Base-by-base conservation (phyloP, 1,284 basidiomycete species). In the Ustanciosporium gigantosporum region DNA sequence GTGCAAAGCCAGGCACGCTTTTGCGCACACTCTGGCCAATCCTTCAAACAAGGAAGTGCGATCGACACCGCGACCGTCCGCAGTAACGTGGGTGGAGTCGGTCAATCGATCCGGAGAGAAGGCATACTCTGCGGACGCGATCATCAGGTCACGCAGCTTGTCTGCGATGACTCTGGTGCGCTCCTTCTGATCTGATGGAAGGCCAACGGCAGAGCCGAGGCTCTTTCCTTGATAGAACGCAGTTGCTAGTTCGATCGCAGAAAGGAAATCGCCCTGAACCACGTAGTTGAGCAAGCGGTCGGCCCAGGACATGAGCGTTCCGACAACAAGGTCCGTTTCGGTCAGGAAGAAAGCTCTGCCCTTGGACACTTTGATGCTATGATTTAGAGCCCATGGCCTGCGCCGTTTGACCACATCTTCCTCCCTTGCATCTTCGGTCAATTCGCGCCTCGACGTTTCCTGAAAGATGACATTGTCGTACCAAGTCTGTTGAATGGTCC, bases 21-120 rank as follows among this genome's bases (percentile, higher is more conserved):
- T 85, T 15, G 89, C 86, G 74, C 88, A 94, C 2, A 86, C 85
- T 3, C 83, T 81, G 1, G 96, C 91, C 3, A 99, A 83, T 22
- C 85, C 87, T 79, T 96, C 89, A 68, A 97, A 98, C 9, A 97
- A 81, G 16, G 84, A 82, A 0, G 91, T 96, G 31, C 91, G 84
- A 77, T 97, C 92, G 5, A 96, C 91, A 20, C 93, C 93, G 27
- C 91, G 85, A 14, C 90, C 89, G 69, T 91, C 88, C 3, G 85
- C 81, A 16, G 86, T 88, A 49, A 83, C 80, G 78, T 95, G 91
- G 1, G 92, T 95, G 35, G 83, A 85, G 76, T 96, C 94, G 17
- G 83, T 86, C 84, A 97, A 87, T 15, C 93, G 87, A 9, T 96
- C 91, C 67, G 95, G 90, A 3, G 92, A 93, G 77, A 98, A 98